Evolutionary conservation across 228 moss, liverwort and hornwort genomes (phyloP).

Genomic region (Sphagnum fallax): DNA sequence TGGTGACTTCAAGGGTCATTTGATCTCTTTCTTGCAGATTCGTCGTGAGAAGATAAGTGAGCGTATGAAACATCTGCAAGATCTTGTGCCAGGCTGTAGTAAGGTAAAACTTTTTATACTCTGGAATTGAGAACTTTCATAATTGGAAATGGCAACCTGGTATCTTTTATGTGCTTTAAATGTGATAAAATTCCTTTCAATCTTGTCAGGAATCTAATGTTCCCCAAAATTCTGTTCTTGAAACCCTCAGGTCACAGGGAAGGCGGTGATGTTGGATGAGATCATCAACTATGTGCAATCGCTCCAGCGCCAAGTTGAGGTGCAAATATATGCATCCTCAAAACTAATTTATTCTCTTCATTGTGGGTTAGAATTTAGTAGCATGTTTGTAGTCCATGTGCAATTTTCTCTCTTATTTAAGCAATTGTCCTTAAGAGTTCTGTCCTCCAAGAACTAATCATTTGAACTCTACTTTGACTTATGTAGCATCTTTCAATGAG

Average conservation of each 20-base stretch:
- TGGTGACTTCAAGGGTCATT: no score
- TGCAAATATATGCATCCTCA: conserved; percentile 7
- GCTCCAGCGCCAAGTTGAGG: conserved; percentile 48
- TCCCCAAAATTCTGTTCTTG: no score
- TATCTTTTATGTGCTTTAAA: no score
- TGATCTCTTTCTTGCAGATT: conserved; percentile 34
- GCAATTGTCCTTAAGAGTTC: not conserved
- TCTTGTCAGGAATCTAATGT: no score
- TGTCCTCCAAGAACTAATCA: not conserved
- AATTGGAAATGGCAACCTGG: no score
- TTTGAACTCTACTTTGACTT: not conserved
- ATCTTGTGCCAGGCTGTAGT: conserved; percentile 95
- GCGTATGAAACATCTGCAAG: conserved; percentile 93
- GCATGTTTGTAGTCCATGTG: not conserved
- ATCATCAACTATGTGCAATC: conserved; percentile 64
- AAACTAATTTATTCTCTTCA: not conserved
- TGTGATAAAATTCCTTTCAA: no score
- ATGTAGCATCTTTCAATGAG: conserved; percentile 56
- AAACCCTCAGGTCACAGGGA: conserved; percentile 38
- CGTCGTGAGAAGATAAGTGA: conserved; percentile 97
- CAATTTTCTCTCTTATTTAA: not conserved
- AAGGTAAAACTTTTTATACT: conserved; percentile 28
- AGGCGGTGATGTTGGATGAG: conserved; percentile 58
- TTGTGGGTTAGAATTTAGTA: not conserved
- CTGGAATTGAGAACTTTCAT: no score